These are phyloP conservation scores for Bipolaris sorokiniana DNA, from an alignment of 2,329 filamentous ascomycete species.

Conservation along the genomic window DNA sequence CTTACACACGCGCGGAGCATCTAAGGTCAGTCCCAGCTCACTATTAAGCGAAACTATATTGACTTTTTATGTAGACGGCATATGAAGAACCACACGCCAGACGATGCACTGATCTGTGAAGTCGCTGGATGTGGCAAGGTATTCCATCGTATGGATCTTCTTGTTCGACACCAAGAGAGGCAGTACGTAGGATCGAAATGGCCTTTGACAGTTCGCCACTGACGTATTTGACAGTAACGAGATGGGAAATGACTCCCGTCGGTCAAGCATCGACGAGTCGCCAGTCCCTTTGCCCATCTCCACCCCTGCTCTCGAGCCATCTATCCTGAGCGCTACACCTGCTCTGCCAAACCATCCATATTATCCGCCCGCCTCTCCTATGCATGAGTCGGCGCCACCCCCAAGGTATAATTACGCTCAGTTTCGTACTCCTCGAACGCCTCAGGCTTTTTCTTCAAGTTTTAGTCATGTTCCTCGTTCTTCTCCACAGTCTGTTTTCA, in stretches of 20 bases:
- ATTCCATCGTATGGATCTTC: conserved; percentile 54
- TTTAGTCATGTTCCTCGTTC: conserved; percentile 41
- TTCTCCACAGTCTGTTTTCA: conserved; percentile 35
- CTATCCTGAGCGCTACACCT: conserved; percentile 20
- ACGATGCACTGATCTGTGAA: conserved; percentile 50
- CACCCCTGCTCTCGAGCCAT: conserved; percentile 22
- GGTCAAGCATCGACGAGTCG: conserved; percentile 34
- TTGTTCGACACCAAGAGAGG: conserved; percentile 53
- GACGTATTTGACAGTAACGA: conserved; percentile 35
- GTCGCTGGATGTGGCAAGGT: conserved; percentile 51
- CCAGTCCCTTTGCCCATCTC: conserved; percentile 25
- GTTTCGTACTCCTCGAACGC: conserved; percentile 50
- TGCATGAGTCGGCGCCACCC: conserved; percentile 32
- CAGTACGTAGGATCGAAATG: conserved; percentile 48
- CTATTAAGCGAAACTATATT: conserved; percentile 1
- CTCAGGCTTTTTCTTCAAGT: conserved; percentile 36
- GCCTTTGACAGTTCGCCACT: conserved; percentile 14
- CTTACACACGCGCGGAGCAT: conserved; percentile 57
- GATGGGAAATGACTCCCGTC: conserved; percentile 31
- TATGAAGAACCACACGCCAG: conserved; percentile 55
- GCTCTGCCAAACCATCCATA: conserved; percentile 24
- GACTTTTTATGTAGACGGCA: conserved; percentile 47
- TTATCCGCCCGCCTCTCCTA: conserved; percentile 32
- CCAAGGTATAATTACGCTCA: conserved; percentile 47
- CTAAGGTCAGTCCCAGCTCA: conserved; percentile 44